Conservation (phyloP, 192 early-diverging fungal species). For the Funneliformis mosseae region DNA sequence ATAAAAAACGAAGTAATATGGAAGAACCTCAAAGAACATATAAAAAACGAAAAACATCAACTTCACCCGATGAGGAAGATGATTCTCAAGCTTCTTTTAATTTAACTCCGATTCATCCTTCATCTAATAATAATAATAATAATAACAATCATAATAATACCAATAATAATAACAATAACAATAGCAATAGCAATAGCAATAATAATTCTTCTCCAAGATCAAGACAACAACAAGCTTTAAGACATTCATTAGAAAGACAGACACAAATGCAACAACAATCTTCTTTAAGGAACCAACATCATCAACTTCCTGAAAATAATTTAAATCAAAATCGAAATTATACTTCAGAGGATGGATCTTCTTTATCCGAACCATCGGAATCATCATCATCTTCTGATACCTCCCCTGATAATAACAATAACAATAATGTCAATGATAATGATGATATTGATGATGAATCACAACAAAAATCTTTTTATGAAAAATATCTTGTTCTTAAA, state of each 20-base stretch:
- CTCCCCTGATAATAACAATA: not conserved
- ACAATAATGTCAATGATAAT: not conserved
- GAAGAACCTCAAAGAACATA: slow-evolving; percentile 10
- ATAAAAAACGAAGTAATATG: slow-evolving; percentile 11
- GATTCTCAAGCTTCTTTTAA: slow-evolving; percentile 6
- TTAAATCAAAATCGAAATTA: slow-evolving; percentile 6
- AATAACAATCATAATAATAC: not conserved
- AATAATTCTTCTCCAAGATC: not conserved
- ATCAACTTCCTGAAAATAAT: not conserved
- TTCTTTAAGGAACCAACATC: not conserved
- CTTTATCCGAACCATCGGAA: not conserved
- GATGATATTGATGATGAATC: not conserved
- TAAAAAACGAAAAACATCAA: slow-evolving; percentile 20
- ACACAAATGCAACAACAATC: not conserved
- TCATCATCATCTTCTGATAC: not conserved
- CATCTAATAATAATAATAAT: not conserved
- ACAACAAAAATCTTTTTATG: slow-evolving; percentile 30
- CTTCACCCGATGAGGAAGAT: not conserved
- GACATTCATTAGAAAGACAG: not conserved
- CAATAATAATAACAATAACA: not conserved
- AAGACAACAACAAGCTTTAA: slow-evolving; percentile 13
- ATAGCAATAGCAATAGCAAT: not conserved
- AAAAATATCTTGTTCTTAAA: slow-evolving; percentile 45
- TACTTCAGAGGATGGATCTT: slow-evolving; percentile 7
- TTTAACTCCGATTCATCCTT: not conserved